A percentile compares a stretch with the other conserved stretches of the same genome.
These are phyloP conservation scores for Babesia microti DNA, from an alignment of 169 alveolate genomes.

Conservation along the genomic window DNA sequence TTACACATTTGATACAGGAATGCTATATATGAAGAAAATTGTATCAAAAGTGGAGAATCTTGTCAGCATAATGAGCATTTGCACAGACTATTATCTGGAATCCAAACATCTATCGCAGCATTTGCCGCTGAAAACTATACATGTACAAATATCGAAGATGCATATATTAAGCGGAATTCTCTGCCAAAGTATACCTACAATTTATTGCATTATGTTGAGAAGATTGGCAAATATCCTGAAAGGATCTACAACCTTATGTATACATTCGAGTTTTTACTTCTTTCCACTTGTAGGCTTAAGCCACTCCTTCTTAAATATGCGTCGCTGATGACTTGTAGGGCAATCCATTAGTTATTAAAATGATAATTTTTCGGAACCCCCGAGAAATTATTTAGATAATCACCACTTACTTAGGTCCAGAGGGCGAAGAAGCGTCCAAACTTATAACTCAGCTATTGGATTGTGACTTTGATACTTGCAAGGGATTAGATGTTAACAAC, in stretches of 20 bases:
- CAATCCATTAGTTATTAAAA: constrained; percentile 1
- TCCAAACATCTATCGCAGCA: constrained; percentile 71
- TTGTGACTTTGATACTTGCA: constrained; percentile 16
- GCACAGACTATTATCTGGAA: constrained; percentile 65
- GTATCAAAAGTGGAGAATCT: constrained; percentile 24
- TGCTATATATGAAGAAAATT: constrained; percentile 17
- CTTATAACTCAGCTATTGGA: constrained; percentile 6
- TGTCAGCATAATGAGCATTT: constrained; percentile 60
- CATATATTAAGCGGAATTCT: constrained; percentile 30
- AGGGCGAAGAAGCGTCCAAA: not conserved
- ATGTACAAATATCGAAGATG: constrained; percentile 44
- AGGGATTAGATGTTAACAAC: constrained; percentile 6
- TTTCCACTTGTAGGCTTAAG: constrained; percentile 64
- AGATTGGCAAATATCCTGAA: constrained; percentile 71
- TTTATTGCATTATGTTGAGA: constrained; percentile 52
- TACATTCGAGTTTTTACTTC: constrained; percentile 67
- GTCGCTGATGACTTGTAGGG: constrained; percentile 2
- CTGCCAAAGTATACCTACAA: constrained; percentile 50
- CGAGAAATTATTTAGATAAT: no score
- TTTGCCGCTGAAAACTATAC: constrained; percentile 65
- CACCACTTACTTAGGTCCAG: not conserved
- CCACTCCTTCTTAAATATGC: constrained; percentile 46
- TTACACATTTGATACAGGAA: no score
- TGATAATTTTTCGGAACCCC: no score
- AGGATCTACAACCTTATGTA: constrained; percentile 72